Evolutionary conservation across 1,139 yeast genomes (phyloP).

Genomic region (Scheffersomyces quercinus): DNA sequence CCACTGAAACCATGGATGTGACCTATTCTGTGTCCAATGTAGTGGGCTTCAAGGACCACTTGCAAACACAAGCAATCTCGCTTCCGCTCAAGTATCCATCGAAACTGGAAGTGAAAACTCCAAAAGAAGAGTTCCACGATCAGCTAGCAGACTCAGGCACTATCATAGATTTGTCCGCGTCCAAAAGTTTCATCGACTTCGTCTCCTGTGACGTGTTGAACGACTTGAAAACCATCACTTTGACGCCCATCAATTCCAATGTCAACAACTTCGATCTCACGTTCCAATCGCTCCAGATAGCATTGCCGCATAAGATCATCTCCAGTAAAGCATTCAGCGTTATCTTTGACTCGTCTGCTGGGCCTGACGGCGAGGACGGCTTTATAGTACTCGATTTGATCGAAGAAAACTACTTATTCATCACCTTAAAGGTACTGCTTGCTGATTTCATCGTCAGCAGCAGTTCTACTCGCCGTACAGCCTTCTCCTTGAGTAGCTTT

Average conservation of each 20-base stretch:
- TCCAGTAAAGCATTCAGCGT: slow-evolving; percentile 25
- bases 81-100: slow-evolving; percentile 36
- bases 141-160: slow-evolving; percentile 25
- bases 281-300: slow-evolving; percentile 28
- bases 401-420: slow-evolving; percentile 28
- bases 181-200: slow-evolving; percentile 20
- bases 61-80: slow-evolving; percentile 20
- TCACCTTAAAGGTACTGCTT: slow-evolving; percentile 31
- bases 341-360: slow-evolving; percentile 4
- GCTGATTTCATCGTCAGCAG: slow-evolving; percentile 29
- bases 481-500: slow-evolving; percentile 30
- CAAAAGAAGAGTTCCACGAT: slow-evolving; percentile 25
- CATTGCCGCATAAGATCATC: slow-evolving; percentile 36
- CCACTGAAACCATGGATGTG: slow-evolving; percentile 14
- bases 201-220: slow-evolving; percentile 29
- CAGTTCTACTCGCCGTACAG: slow-evolving; percentile 6
- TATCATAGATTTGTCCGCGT: slow-evolving; percentile 20
- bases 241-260: slow-evolving; percentile 30
- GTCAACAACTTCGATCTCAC: slow-evolving; percentile 24
- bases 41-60: slow-evolving; percentile 26
- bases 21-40: slow-evolving; percentile 21
- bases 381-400: slow-evolving; percentile 19
- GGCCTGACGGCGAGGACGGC: slow-evolving; percentile 11
- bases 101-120: neutral
- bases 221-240: slow-evolving; percentile 29